phyloP scores from a whole-genome alignment of 2,329 filamentous ascomycete species.

The Colletotrichum simmondsii region DNA sequence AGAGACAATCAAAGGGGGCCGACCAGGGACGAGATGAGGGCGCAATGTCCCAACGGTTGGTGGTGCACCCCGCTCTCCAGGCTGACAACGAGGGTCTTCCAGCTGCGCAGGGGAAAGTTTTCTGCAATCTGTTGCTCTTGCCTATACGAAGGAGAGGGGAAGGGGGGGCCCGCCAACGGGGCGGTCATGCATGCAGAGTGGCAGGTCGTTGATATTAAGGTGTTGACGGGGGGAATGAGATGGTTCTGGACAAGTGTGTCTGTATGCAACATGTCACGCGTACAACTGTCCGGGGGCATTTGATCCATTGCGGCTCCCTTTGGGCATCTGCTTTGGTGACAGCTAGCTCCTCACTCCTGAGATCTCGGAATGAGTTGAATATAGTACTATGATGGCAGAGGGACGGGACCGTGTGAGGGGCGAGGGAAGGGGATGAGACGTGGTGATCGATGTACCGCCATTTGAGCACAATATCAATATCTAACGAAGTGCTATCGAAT shows the following conservation, averaged over 20 bases:
- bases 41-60: neutral
- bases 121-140: neutral
- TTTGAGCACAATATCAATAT: neutral
- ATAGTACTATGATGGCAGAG: neutral
- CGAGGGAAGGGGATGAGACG: neutral
- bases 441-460: too few species aligned
- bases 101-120: conserved; percentile 21
- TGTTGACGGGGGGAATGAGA: conserved; percentile 7
- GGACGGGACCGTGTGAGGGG: neutral
- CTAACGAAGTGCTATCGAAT: neutral
- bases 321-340: neutral
- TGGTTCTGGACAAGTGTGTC: neutral
- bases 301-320: conserved; percentile 19
- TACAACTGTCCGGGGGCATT: neutral
- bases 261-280: conserved; percentile 1
- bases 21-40: neutral
- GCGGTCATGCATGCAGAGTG: neutral
- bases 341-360: neutral
- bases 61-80: neutral
- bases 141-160: neutral
- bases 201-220: conserved; percentile 30
- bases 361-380: neutral
- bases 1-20: neutral
- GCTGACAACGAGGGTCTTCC: neutral
- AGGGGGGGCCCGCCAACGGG: neutral